Evolutionary conservation across 225 moss, liverwort and hornwort genomes (phyloP).

Genomic region (Marchantia paleacea): DNA sequence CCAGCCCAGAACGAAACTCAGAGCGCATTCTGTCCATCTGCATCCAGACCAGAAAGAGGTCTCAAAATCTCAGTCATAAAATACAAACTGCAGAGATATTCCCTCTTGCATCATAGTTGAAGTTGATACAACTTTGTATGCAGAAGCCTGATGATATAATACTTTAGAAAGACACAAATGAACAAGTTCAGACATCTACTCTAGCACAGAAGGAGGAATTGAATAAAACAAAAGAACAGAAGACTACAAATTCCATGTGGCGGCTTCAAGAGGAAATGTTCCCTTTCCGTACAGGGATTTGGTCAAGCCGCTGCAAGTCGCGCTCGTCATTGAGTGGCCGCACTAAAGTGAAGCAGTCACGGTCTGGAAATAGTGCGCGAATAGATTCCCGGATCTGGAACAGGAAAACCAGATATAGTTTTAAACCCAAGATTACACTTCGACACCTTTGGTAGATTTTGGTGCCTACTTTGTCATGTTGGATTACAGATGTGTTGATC

Average conservation of each 20-base stretch:
- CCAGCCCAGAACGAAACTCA: constrained; percentile 73
- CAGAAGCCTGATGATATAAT: no score
- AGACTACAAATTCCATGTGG: neutral
- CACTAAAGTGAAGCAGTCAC: constrained; percentile 88
- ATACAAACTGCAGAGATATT: neutral
- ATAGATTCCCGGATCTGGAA: constrained; percentile 79
- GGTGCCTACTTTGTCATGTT: no score
- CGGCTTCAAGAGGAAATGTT: neutral
- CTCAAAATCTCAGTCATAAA: neutral
- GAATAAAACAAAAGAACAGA: neutral
- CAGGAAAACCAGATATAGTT: neutral
- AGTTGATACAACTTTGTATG: no score
- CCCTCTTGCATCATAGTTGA: no score
- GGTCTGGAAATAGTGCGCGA: constrained; percentile 80
- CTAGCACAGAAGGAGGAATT: neutral
- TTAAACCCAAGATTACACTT: neutral
- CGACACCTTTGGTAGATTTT: no score
- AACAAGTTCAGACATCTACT: no score
- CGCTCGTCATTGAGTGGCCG: constrained; percentile 84
- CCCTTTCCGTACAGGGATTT: constrained; percentile 54
- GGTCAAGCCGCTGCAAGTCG: constrained; percentile 81
- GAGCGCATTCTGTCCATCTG: constrained; percentile 90
- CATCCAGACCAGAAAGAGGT: constrained; percentile 2
- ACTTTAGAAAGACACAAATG: no score
- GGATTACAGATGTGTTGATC: no score